Conservation (phyloP, 257 asterid genomes). For the Jasminum sambac region DNA sequence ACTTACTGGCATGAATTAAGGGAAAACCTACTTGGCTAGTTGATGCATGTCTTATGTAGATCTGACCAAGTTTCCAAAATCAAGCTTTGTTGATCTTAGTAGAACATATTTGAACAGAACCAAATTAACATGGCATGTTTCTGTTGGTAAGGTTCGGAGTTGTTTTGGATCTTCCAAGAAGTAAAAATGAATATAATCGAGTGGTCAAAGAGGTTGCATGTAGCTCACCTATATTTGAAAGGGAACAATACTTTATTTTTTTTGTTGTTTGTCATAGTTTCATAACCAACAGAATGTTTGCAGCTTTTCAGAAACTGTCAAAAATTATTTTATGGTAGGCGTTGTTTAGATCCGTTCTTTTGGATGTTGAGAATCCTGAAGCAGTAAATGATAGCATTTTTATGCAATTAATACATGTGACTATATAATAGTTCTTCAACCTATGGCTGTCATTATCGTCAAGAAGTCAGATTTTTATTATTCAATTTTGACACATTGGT, state of each 20-base stretch:
- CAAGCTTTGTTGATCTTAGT: not conserved
- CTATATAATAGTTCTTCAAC: not conserved
- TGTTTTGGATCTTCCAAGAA: not conserved
- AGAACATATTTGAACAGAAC: not conserved
- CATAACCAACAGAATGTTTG: not conserved
- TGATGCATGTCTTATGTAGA: not conserved
- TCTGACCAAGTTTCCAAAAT: not conserved
- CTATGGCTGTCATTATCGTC: constrained; percentile 6
- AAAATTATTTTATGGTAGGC: constrained; percentile 4
- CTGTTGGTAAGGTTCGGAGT: not conserved
- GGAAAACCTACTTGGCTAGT: not conserved
- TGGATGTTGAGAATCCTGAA: constrained; percentile 14
- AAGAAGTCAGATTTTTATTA: not conserved
- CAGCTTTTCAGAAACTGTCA: constrained; percentile 5
- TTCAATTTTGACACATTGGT: constrained; percentile 18
- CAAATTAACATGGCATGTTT: not conserved
- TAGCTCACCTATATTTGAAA: not conserved
- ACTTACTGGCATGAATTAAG: not conserved
- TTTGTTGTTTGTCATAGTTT: not conserved
- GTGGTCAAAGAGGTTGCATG: not conserved
- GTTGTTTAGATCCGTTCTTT: constrained; percentile 5
- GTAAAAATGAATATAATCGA: not conserved
- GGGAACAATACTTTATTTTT: not conserved
- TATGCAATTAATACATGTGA: not conserved
- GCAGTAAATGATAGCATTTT: not conserved